Percentiles rank a stretch among this genome's conserved stretches.
Conservation (phyloP, 805 yeast genomes). For the Candida ponderosae region DNA sequence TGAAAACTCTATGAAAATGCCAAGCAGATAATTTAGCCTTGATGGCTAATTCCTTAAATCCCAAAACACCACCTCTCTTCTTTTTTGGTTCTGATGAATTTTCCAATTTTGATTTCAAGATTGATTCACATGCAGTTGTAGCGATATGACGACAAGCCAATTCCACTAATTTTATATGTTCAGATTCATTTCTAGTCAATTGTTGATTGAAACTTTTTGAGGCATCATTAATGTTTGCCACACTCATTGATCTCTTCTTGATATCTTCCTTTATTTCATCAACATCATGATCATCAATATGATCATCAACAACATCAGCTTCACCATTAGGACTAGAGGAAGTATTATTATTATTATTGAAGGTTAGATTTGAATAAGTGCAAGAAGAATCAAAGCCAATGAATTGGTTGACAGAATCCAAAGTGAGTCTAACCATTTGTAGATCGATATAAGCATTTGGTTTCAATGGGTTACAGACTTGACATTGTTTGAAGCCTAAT, state of each 20-base stretch:
- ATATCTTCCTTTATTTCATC: constrained; percentile 12
- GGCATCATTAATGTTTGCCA: constrained; percentile 9
- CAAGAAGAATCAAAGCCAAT: constrained; percentile 53
- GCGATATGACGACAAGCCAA: constrained; percentile 82
- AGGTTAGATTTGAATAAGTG: constrained; percentile 8
- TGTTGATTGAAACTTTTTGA: constrained; percentile 7
- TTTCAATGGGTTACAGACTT: constrained; percentile 44
- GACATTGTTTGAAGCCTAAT: constrained; percentile 44
- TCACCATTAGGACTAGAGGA: no score
- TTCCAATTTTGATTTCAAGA: constrained; percentile 14
- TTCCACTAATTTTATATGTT: constrained; percentile 62
- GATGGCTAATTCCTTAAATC: constrained; percentile 82
- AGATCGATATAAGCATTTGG: constrained; percentile 13
- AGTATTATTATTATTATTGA: no score
- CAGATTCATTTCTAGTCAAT: constrained; percentile 53
- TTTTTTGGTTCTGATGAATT: constrained; percentile 30
- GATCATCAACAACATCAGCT: background rate
- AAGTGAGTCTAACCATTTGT: constrained; percentile 36
- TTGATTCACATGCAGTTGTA: constrained; percentile 57
- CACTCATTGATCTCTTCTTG: constrained; percentile 17
- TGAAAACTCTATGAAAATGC: constrained; percentile 91
- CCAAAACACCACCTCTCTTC: constrained; percentile 72
- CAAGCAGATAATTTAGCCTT: constrained; percentile 80
- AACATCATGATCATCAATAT: constrained; percentile 3
- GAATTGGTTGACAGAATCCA: constrained; percentile 43